These are phyloP conservation scores for Acacia pycnantha DNA, from an alignment of 331 rosid genomes.

Conservation along the genomic window DNA sequence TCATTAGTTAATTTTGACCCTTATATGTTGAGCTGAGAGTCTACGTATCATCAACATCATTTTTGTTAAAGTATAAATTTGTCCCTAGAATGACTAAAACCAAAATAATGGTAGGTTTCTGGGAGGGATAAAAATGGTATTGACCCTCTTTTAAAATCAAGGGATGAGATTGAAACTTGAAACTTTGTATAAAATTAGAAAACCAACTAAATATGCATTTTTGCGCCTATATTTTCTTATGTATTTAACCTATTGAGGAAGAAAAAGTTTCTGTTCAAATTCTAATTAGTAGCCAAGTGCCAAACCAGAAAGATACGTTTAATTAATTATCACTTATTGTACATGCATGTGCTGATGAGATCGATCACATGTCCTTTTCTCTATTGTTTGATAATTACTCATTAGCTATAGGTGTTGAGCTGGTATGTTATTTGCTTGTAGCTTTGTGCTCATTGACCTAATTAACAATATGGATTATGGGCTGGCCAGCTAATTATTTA, in stretches of 20 bases:
- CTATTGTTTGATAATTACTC: not conserved
- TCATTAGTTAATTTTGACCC: no score
- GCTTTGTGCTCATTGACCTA: not conserved
- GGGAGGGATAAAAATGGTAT: no score
- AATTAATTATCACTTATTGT: not conserved
- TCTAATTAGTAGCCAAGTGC: not conserved
- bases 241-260: not conserved
- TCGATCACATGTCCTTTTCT: not conserved
- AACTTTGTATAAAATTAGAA: no score
- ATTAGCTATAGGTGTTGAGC: not conserved
- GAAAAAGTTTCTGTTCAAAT: not conserved
- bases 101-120: no score
- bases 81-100: no score
- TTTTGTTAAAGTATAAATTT: no score
- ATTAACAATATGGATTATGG: not conserved
- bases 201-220: no score
- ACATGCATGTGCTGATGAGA: not conserved
- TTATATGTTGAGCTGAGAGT: no score
- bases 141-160: no score
- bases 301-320: not conserved
- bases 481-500: constrained; percentile 18
- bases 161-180: not conserved
- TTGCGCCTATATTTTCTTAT: not conserved
- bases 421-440: not conserved
- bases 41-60: rapidly evolving